These are phyloP conservation scores for Lyophyllum atratum DNA, from an alignment of 768 basidiomycete species.

Conservation along the genomic window DNA sequence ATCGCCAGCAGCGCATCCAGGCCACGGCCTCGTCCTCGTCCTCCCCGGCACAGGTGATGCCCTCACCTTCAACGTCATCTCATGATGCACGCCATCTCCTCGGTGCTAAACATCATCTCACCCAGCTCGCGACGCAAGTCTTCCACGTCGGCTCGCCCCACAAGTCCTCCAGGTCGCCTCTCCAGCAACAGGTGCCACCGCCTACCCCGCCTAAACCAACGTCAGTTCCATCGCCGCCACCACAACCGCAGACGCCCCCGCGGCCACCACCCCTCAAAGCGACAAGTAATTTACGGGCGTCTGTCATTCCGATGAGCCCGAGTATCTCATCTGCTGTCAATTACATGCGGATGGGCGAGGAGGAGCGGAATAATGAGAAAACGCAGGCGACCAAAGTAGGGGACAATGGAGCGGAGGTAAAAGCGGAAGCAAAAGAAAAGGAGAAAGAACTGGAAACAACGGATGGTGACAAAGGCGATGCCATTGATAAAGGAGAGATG, in stretches of 20 bases:
- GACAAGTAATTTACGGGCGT: slow-evolving; percentile 40
- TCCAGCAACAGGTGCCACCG: slow-evolving; percentile 9
- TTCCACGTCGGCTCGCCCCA: slow-evolving; percentile 28
- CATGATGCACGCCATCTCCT: slow-evolving; percentile 7
- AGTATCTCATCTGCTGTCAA: slow-evolving; percentile 60
- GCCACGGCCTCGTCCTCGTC: slow-evolving; percentile 26
- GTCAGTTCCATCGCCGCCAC: neutral
- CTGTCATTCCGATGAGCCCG: slow-evolving; percentile 58
- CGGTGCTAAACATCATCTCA: slow-evolving; percentile 36
- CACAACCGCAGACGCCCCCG: neutral
- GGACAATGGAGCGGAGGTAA: slow-evolving; percentile 16
- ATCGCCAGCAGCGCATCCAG: slow-evolving; percentile 19
- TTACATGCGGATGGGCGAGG: slow-evolving; percentile 48
- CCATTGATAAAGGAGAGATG: slow-evolving; percentile 35
- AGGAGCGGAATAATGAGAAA: slow-evolving; percentile 22
- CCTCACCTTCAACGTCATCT: slow-evolving; percentile 1
- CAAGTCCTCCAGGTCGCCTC: slow-evolving; percentile 9
- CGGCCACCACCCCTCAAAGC: slow-evolving; percentile 6
- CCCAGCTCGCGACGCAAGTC: slow-evolving; percentile 48
- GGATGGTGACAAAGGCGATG: slow-evolving; percentile 4
- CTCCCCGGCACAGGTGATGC: slow-evolving; percentile 24
- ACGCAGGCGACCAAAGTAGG: slow-evolving; percentile 23
- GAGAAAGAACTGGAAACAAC: slow-evolving; percentile 1
- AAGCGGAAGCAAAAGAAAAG: slow-evolving; percentile 16
- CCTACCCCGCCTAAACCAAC: slow-evolving; percentile 21